Evolutionary conservation across 2,329 filamentous ascomycete species (phyloP).

Genomic region (Daldinia sp.): DNA sequence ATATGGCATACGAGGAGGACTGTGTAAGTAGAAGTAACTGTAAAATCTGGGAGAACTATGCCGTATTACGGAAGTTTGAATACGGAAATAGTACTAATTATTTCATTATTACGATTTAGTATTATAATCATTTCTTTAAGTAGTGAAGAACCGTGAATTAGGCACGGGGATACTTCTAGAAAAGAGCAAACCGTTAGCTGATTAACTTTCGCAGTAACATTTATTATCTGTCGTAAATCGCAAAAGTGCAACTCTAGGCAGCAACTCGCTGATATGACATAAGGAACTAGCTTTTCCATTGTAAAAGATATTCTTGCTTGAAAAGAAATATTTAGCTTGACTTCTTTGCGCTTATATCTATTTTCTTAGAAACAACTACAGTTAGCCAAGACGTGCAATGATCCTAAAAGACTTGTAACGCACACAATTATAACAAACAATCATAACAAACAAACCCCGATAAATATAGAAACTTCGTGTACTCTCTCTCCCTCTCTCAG

Average conservation of each 20-base stretch:
- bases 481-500: too few species aligned
- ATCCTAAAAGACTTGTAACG: neutral
- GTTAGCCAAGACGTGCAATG: neutral
- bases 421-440: neutral
- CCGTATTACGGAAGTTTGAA: neutral
- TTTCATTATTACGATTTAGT: neutral
- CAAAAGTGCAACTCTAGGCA: constrained; percentile 13
- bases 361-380: neutral
- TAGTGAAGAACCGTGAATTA: constrained; percentile 31
- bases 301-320: neutral
- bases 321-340: neutral
- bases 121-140: neutral
- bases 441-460: too few species aligned
- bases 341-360: neutral
- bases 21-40: neutral
- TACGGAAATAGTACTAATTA: neutral
- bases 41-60: neutral
- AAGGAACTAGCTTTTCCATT: neutral
- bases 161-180: neutral
- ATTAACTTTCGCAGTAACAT: neutral
- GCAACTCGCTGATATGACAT: neutral
- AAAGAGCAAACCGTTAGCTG: constrained; percentile 1
- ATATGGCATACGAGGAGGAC: neutral
- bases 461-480: too few species aligned
- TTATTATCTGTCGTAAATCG: constrained; percentile 9